A percentile compares a stretch with the other conserved stretches of the same genome.
phyloP scores from a whole-genome alignment of 2,329 filamentous ascomycete genomes.

The Claviceps sp. region DNA sequence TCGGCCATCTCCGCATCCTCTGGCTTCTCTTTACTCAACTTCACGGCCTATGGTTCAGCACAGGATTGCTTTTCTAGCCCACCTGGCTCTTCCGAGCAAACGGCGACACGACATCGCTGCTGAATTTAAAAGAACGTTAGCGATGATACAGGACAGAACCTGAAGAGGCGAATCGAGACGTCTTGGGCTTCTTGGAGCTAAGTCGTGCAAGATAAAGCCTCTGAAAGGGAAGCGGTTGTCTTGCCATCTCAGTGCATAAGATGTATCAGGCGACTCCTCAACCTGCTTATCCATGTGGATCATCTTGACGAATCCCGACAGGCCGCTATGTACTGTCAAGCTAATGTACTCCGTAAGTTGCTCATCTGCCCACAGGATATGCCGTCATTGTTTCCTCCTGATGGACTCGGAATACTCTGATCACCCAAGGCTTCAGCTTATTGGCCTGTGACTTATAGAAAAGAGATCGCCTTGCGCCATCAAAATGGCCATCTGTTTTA shows the following conservation, averaged over 20 bases:
- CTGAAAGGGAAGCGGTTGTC: slow-evolving; percentile 7
- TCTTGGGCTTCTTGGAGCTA: not conserved
- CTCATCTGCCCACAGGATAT: not conserved
- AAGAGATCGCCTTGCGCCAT: slow-evolving; percentile 1
- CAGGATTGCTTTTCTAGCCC: slow-evolving; percentile 6
- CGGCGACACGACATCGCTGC: slow-evolving; percentile 1
- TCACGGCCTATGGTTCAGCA: slow-evolving; percentile 2
- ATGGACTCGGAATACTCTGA: not conserved
- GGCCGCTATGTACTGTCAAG: not conserved
- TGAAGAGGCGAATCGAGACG: slow-evolving; percentile 1
- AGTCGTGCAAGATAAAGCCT: slow-evolving; percentile 4
- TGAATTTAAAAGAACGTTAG: slow-evolving; percentile 3
- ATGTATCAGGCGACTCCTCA: slow-evolving; percentile 6
- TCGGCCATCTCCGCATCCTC: slow-evolving; percentile 1
- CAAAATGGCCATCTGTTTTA: not conserved
- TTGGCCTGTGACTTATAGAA: not conserved
- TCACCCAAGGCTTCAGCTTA: not conserved
- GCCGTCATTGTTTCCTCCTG: slow-evolving; percentile 2
- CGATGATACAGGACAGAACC: slow-evolving; percentile 1
- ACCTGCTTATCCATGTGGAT: slow-evolving; percentile 2
- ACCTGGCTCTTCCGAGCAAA: slow-evolving; percentile 2
- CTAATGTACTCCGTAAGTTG: not conserved
- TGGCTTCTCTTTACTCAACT: not conserved
- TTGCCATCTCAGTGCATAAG: slow-evolving; percentile 5
- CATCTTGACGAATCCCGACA: not conserved